Conservation (phyloP, 768 basidiomycete genomes). For the Amanita pseudoporphyria region DNA sequence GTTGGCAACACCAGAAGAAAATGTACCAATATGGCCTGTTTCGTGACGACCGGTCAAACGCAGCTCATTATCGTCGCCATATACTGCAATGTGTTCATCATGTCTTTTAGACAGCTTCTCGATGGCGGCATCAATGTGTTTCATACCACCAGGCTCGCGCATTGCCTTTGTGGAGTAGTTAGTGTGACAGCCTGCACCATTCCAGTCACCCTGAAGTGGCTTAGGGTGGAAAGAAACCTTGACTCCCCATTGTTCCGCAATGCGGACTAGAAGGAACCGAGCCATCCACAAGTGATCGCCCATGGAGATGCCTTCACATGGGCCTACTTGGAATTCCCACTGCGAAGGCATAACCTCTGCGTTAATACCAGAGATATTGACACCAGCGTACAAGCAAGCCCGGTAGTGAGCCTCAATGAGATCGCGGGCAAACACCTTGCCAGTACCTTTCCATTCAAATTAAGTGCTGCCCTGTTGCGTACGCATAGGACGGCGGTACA, state of each 20-base stretch:
- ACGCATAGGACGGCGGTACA: constrained; percentile 14
- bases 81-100: constrained; percentile 92
- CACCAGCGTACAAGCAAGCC: constrained; percentile 87
- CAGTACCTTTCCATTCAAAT: constrained; percentile 51
- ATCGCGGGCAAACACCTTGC: constrained; percentile 97
- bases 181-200: constrained; percentile 97
- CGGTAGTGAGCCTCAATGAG: constrained; percentile 99
- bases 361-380: constrained; percentile 99
- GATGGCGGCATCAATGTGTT: constrained; percentile 85
- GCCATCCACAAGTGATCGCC: constrained; percentile 99
- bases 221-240: constrained; percentile 99
- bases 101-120: constrained; percentile 89
- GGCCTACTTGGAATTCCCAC: constrained; percentile 99
- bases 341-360: constrained; percentile 99
- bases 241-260: constrained; percentile 95
- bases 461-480: constrained; percentile 12
- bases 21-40: constrained; percentile 87
- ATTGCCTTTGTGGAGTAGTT: constrained; percentile 95
- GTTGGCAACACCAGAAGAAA: constrained; percentile 95
- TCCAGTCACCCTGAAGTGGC: constrained; percentile 96
- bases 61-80: constrained; percentile 96
- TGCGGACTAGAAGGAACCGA: constrained; percentile 89
- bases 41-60: constrained; percentile 96
- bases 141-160: constrained; percentile 92
- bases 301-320: constrained; percentile 96